A percentile compares a stretch with the other conserved stretches of the same genome.
phyloP scores from a whole-genome alignment of 805 yeast species.

The Metschnikowia koreensis region DNA sequence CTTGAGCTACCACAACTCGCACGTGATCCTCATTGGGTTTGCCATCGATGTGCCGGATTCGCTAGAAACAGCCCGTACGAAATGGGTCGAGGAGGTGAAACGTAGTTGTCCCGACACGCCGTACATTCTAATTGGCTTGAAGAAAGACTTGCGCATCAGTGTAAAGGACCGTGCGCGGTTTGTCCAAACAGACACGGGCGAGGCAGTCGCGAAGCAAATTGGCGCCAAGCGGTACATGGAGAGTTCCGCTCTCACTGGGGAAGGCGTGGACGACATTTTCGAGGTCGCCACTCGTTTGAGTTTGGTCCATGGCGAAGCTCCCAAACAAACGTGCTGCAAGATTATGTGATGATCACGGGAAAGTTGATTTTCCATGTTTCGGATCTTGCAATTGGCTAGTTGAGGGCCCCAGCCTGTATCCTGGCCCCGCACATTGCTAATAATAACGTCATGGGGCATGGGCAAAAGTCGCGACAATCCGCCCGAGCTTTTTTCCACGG shows the following conservation, averaged over 20 bases:
- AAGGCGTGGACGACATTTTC: slow-evolving; percentile 91
- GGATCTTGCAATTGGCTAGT: not conserved
- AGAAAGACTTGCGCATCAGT: slow-evolving; percentile 68
- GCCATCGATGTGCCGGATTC: slow-evolving; percentile 85
- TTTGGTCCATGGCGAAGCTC: slow-evolving; percentile 42
- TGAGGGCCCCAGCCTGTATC: too few species aligned
- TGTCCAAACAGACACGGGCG: slow-evolving; percentile 61
- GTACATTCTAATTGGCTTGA: slow-evolving; percentile 74
- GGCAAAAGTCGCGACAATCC: not conserved
- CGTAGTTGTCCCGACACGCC: slow-evolving; percentile 82
- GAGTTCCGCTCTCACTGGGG: slow-evolving; percentile 90
- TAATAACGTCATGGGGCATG: not conserved
- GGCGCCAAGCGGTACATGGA: slow-evolving; percentile 85
- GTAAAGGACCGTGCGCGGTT: slow-evolving; percentile 38
- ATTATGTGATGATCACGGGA: slow-evolving; percentile 20
- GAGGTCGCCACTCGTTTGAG: slow-evolving; percentile 88
- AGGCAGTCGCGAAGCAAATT: slow-evolving; percentile 67
- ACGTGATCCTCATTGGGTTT: slow-evolving; percentile 81
- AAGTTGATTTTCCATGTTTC: not conserved
- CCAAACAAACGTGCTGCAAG: slow-evolving; percentile 33
- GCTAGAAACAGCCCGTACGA: slow-evolving; percentile 72
- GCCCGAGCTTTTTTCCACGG: not conserved
- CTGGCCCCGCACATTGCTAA: too few species aligned
- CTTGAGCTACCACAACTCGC: slow-evolving; percentile 81
- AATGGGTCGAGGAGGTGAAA: slow-evolving; percentile 85